These are phyloP conservation scores for Zygotorulaspora danielsina DNA, from an alignment of 805 yeast genomes.

Conservation along the genomic window DNA sequence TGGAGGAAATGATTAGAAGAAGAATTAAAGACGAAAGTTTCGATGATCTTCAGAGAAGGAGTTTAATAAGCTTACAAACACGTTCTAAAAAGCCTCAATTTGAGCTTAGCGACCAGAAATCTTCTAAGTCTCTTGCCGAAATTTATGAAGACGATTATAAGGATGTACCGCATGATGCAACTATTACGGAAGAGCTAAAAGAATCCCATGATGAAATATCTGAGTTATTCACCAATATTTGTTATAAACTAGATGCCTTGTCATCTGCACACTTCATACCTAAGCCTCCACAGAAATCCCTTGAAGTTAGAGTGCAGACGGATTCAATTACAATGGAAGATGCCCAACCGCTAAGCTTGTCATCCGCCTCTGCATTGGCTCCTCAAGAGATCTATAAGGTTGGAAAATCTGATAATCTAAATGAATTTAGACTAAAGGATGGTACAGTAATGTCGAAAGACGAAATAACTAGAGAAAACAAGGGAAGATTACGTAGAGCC, in stretches of 20 bases:
- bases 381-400: conserved; percentile 86
- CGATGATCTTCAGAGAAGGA: conserved; percentile 77
- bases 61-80: conserved; percentile 61
- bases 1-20: conserved; percentile 84
- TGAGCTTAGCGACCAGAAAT: conserved; percentile 79
- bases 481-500: conserved; percentile 81
- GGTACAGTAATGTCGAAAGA: conserved; percentile 78
- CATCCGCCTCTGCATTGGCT: conserved; percentile 72
- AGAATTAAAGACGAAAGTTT: conserved; percentile 72
- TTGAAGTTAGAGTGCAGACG: conserved; percentile 77
- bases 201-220: conserved; percentile 75
- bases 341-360: conserved; percentile 84
- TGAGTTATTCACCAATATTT: conserved; percentile 55
- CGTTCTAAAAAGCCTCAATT: conserved; percentile 45
- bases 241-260: conserved; percentile 76
- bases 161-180: conserved; percentile 45
- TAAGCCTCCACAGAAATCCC: conserved; percentile 72
- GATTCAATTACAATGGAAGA: conserved; percentile 91
- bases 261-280: conserved; percentile 96
- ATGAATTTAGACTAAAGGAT: conserved; percentile 66
- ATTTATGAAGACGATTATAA: conserved; percentile 82
- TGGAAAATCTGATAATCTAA: conserved; percentile 42
- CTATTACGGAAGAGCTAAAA: conserved; percentile 58
- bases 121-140: conserved; percentile 85
- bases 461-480: conserved; percentile 79